Evolutionary conservation across 345 rosid species (phyloP).

Genomic region (Eucalyptus microcorys): DNA sequence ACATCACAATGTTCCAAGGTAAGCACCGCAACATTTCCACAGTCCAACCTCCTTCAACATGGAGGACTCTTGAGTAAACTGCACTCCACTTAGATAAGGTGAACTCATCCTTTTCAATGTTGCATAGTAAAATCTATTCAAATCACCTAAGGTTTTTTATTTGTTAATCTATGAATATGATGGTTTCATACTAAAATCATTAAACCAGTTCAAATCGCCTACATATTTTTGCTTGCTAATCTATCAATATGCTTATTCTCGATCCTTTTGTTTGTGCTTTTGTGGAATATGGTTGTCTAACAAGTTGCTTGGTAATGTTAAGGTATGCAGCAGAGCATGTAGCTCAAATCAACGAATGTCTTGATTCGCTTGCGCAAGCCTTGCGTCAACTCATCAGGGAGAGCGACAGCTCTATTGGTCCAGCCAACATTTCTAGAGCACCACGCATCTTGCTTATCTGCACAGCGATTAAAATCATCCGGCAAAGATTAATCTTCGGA

Average conservation of each 20-base stretch:
- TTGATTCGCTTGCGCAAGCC: background rate
- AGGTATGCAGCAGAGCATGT: rapidly evolving
- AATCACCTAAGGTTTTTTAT: too few species aligned
- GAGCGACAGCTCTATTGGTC: rapidly evolving
- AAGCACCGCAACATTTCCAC: rapidly evolving
- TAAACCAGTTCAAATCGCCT: too few species aligned
- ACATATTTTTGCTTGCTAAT: too few species aligned
- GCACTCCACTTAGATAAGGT: background rate
- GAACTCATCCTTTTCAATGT: too few species aligned
- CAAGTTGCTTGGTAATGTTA: too few species aligned
- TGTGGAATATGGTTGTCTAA: rapidly evolving
- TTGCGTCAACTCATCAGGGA: background rate
- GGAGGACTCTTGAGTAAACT: too few species aligned
- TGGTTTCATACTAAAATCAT: too few species aligned
- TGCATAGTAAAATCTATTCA: too few species aligned
- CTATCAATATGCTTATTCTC: too few species aligned
- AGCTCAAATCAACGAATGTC: background rate
- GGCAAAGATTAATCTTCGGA: background rate
- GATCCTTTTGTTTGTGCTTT: too few species aligned
- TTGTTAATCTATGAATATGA: too few species aligned
- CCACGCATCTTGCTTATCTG: rapidly evolving
- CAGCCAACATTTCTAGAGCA: rapidly evolving
- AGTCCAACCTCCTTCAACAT: too few species aligned
- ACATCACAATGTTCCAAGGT: background rate
- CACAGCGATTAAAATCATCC: rapidly evolving